Evolutionary conservation across 2,329 filamentous ascomycete species (phyloP), one percentile per base, ranked within the genome.

Genomic region (Trichoderma sp.): DNA sequence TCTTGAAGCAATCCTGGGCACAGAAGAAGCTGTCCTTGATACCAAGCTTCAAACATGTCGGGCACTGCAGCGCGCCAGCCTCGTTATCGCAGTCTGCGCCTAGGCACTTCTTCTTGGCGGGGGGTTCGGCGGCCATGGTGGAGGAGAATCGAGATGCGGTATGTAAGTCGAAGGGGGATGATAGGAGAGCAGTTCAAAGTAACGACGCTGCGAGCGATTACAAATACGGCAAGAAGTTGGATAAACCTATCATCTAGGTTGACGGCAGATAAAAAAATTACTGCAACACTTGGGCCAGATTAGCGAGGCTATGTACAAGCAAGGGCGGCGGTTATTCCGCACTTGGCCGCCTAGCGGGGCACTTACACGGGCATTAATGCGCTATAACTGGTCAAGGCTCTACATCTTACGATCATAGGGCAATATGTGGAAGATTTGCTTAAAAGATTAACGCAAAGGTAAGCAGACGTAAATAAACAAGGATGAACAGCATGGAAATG

Each of bases 1-100:
- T 91, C 86, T 97, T 98, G 83, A 99, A 99, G 85, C 96, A 99
- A 75, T 98, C 96, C 81, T 99, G 96, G 32, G 94, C 94, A 84
- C 96, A 99, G 83, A 98, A 99, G 82, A 90, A 97, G 83, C 93
- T 97, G 77, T 96, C 93, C 78, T 94, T 89, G 75, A 90, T 90
- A 66, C 91, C 92, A 55, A 94, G 84, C 82, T 97, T 97, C 76
- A 97, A 86, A 79, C 96, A 99, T 60, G 93, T 98, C 66, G 96
- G 96, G 81, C 96, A 99, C 80, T 98, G 94, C 58, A 99, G 83
- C 66, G 90, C 85, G 70, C 93, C 90, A 68, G 94, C 94, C 72
- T 95, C 90, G 72, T 97, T 97, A 51, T 87, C 85, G 84, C 96
- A 99, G 79, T 96, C 93, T 69, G 85, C 85, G 59, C 96, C 92